Percentiles rank a stretch among this genome's conserved stretches.
Conservation (phyloP, 495 filamentous ascomycete genomes). For the Podospora conica region DNA sequence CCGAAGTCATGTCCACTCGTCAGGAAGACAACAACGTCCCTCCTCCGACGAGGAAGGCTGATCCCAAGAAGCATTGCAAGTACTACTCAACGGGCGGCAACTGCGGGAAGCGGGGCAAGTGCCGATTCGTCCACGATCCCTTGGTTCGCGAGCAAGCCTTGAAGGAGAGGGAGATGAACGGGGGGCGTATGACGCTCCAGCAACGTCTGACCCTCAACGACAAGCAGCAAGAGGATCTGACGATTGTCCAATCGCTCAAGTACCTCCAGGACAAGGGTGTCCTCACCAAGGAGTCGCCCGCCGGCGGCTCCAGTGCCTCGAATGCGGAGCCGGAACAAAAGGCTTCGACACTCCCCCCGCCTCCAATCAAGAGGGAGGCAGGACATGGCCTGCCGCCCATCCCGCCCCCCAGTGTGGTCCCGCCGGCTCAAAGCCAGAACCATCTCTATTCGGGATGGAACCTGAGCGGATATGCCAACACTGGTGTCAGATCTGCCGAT, state of each 20-base stretch:
- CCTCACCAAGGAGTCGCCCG: conserved; percentile 9
- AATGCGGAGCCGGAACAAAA: conserved; percentile 13
- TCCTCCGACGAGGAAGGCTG: conserved; percentile 42
- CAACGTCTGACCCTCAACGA: conserved; percentile 52
- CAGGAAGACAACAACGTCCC: conserved; percentile 30
- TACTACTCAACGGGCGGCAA: conserved; percentile 55
- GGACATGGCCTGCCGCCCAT: conserved; percentile 26
- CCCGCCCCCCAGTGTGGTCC: conserved; percentile 20
- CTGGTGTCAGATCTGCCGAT: conserved; percentile 25
- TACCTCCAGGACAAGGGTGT: conserved; percentile 42
- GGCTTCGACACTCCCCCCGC: conserved; percentile 13
- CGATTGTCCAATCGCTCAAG: conserved; percentile 48
- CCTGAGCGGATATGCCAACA: conserved; percentile 31
- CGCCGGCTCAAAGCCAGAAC: conserved; percentile 8
- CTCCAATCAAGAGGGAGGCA: conserved; percentile 18
- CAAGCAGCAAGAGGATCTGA: conserved; percentile 51
- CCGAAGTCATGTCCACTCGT: conserved; percentile 42
- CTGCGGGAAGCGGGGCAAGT: conserved; percentile 59
- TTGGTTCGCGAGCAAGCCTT: conserved; percentile 48
- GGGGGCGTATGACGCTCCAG: conserved; percentile 49
- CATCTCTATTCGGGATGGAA: conserved; percentile 30
- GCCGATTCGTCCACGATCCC: conserved; percentile 54
- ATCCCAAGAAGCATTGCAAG: conserved; percentile 52
- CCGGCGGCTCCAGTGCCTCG: conserved; percentile 3
- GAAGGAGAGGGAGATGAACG: conserved; percentile 46